phyloP scores from a whole-genome alignment of 2,329 filamentous ascomycete genomes.

The Exophiala sideris region DNA sequence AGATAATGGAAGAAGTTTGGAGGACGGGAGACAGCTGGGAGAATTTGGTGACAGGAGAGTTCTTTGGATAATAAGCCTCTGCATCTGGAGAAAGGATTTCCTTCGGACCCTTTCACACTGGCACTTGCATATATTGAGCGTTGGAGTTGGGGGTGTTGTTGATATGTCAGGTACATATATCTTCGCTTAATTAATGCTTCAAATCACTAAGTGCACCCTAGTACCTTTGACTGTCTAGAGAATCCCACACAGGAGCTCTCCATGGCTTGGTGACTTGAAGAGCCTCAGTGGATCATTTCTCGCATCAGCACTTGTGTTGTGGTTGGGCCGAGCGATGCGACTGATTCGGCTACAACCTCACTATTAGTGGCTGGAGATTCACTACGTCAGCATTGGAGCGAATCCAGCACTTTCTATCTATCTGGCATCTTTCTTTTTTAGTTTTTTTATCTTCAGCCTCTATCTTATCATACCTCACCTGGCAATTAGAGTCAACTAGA shows the following conservation, averaged over 20 bases:
- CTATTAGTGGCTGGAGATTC: background rate
- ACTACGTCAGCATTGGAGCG: background rate
- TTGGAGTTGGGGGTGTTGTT: slow-evolving; percentile 8
- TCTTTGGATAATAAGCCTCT: slow-evolving; percentile 56
- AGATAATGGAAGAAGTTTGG: slow-evolving; percentile 68
- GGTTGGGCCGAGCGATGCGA: background rate
- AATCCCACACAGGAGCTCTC: no score
- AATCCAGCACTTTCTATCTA: background rate
- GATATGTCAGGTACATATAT: background rate
- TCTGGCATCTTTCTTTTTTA: background rate
- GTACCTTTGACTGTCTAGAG: background rate
- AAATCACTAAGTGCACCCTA: background rate
- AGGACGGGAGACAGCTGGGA: slow-evolving; percentile 67
- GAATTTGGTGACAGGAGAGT: slow-evolving; percentile 60
- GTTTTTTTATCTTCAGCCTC: background rate
- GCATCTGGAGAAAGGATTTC: background rate
- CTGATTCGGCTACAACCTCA: background rate
- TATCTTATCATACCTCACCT: background rate
- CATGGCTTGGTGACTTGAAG: no score
- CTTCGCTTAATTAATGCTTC: background rate
- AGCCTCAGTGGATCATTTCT: no score
- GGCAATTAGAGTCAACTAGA: no score
- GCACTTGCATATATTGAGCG: slow-evolving; percentile 11
- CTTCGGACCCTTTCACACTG: background rate
- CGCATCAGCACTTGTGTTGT: background rate